Conservation (phyloP, 176 grass and related monocot species). For the Aegilops speltoides region DNA sequence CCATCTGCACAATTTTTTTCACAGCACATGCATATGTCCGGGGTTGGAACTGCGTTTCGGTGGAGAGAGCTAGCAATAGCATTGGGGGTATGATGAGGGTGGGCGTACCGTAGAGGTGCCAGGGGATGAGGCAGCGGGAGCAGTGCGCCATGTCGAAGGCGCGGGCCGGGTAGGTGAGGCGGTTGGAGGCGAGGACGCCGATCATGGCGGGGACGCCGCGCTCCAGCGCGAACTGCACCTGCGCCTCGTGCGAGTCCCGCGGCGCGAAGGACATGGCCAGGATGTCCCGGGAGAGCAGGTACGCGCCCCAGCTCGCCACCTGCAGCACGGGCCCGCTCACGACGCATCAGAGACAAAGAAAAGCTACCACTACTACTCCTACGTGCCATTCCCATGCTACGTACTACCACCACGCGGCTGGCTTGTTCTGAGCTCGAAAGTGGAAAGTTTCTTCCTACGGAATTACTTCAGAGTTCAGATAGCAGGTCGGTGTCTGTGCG, state of each 20-base stretch:
- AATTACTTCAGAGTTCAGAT: background rate
- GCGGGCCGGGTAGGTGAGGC: slow-evolving; percentile 68
- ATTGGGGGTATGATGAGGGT: background rate
- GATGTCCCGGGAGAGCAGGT: slow-evolving; percentile 60
- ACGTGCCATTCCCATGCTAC: background rate
- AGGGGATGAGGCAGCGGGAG: slow-evolving; percentile 95
- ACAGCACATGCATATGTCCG: background rate
- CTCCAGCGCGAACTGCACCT: slow-evolving; percentile 84
- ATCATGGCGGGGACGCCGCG: slow-evolving; percentile 88
- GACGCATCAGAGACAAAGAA: background rate
- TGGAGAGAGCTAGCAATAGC: too few species aligned
- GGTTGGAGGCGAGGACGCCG: slow-evolving; percentile 62
- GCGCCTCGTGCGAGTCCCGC: slow-evolving; percentile 69
- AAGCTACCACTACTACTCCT: too few species aligned
- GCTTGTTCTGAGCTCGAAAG: background rate
- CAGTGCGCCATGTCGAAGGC: slow-evolving; percentile 97
- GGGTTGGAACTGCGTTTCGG: background rate
- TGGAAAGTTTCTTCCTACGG: background rate
- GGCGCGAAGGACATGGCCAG: slow-evolving; percentile 80
- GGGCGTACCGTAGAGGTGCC: slow-evolving; percentile 54
- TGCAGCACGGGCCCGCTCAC: background rate
- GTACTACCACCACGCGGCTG: too few species aligned
- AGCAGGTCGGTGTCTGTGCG: background rate
- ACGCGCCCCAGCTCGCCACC: slow-evolving; percentile 88
- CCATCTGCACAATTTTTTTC: slow-evolving; percentile 47